Evolutionary conservation across 192 early-diverging fungal species (phyloP), one percentile per base, ranked within the genome.

Genomic region (Coemansia sp.): DNA sequence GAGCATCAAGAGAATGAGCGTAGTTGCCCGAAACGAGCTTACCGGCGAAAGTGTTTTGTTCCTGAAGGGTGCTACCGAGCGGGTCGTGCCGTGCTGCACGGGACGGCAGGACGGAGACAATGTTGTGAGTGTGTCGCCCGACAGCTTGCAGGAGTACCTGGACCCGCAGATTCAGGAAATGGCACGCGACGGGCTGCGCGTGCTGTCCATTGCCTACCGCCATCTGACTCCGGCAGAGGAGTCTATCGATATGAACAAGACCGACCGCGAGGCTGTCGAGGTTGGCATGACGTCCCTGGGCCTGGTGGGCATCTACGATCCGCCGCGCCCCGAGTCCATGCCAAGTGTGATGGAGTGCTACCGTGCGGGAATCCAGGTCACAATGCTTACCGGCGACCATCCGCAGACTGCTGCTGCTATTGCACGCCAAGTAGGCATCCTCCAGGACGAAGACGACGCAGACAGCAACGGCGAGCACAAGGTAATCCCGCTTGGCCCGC

Each of bases 351-450:
- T 82, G 59, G 85, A 84, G 54, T 95, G 95, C 62, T 89, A 94
- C 55, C 65, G 79, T n/a, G 94, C 95, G 11, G 95, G 95, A 28
- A 94, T 98, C 69, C 85, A 86, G 42, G 95, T 98, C 33, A 88
- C 93, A 46, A 98, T 98, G 94, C 84, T 97, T 48, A 98, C 95
- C 3, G 94, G 95, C 56, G 94, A 98, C 60, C 95, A 98, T 66
- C 85, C 91, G 5, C 84, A 87, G 25, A 96, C 94, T 2, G 95
- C 95, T 0, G 82, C 89, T 4, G 92, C 95, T 1, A 98, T 98
- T 75, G 93, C 94, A 10, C 84, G 85, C 42, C 85, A 98, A 62
- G 82, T 95, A 9, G 89, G 86, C 22, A 94, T 95, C 61, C 64
- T 94, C 27, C 87, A 75, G 25, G 67, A 69, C 22, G 65, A 64